Base-by-base conservation (phyloP, 129 eudicot genomes). In the Ambrosia trifida region DNA sequence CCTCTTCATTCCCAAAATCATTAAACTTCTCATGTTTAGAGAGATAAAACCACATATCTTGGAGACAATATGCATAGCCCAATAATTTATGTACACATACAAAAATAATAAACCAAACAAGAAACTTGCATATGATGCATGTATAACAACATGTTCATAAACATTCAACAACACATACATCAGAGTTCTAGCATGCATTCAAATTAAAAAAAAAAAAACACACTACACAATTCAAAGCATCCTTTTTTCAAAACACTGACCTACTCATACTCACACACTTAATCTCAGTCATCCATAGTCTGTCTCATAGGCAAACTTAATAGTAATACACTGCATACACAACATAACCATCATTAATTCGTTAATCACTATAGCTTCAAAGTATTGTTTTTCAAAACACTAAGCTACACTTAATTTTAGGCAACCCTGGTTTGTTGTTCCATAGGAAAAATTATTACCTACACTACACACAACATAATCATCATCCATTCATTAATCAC, bases 41-140 rank as follows among this genome's bases (percentile, higher is more conserved):
- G 20, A 95, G 85, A 79, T 95, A 95, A 49, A 87, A 76, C 97
- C 97, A 94, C 96, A 90, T 90, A 80, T 94, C 97, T 97, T 90
- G 85, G 8, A 68, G n/a, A 74, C 4, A 73, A 59, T 10, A 72
- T 28, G 45, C 54, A n/a, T 24, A 24, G 28, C 28, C 28, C 28
- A 24, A 24, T 24, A 24, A 24, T 1, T 24, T 24, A 24, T 31
- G 64, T 63, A 28, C 50, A 47, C 30, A 72, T 17, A 56, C 17
- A n/a, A 63, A 12, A 16, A 38, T 17, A 62, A 51, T 64, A 19
- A 77, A 50, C 43, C 10, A 12, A 63, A 40, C 47, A 36, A 40
- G 46, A 64, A 74, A 8, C 51, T 6, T 11, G 35, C 56, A 30
- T 12, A 30, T 5, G 9, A 24, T 24, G 30, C 12, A 56, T 3